A percentile compares a stretch with the other conserved stretches of the same genome.
Evolutionary conservation across 2,329 filamentous ascomycete species (phyloP).

Genomic region (Elsinoe ampelina): DNA sequence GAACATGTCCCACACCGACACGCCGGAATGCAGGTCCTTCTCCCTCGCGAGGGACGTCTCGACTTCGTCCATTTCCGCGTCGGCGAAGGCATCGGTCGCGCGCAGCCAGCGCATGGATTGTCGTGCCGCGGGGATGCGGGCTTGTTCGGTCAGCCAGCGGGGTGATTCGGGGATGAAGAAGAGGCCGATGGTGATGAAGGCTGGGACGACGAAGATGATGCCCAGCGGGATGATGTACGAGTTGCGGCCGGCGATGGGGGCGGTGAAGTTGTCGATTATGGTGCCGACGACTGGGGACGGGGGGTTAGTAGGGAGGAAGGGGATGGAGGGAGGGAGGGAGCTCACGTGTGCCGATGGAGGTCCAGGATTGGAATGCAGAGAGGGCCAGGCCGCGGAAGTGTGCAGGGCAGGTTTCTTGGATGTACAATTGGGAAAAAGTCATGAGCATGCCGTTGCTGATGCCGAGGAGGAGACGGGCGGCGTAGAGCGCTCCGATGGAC

Average conservation of each 20-base stretch:
- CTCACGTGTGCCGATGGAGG: conserved; percentile 33
- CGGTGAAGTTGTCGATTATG: conserved; percentile 45
- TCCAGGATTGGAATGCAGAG: conserved; percentile 41
- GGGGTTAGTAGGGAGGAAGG: neutral
- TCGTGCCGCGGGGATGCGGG: conserved; percentile 15
- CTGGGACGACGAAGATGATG: conserved; percentile 46
- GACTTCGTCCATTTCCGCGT: conserved; percentile 22
- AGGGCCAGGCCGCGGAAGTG: conserved; percentile 42
- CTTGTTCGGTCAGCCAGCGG: conserved; percentile 33
- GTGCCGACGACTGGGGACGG: conserved; percentile 31
- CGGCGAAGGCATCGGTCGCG: conserved; percentile 16
- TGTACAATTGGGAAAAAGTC: conserved; percentile 45
- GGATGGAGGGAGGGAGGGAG: neutral
- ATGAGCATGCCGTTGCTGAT: conserved; percentile 50
- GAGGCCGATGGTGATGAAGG: conserved; percentile 37
- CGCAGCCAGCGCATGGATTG: conserved; percentile 19
- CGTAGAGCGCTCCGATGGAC: conserved; percentile 45
- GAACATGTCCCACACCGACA: conserved; percentile 30
- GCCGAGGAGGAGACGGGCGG: conserved; percentile 47
- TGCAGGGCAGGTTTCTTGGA: conserved; percentile 44
- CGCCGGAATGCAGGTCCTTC: conserved; percentile 23
- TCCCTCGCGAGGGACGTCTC: conserved; percentile 28
- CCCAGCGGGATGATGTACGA: conserved; percentile 41
- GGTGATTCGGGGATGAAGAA: conserved; percentile 31
- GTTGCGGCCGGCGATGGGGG: conserved; percentile 20